These are phyloP conservation scores for Penicillium corylophilum DNA, from an alignment of 2,329 filamentous ascomycete species.

Conservation along the genomic window DNA sequence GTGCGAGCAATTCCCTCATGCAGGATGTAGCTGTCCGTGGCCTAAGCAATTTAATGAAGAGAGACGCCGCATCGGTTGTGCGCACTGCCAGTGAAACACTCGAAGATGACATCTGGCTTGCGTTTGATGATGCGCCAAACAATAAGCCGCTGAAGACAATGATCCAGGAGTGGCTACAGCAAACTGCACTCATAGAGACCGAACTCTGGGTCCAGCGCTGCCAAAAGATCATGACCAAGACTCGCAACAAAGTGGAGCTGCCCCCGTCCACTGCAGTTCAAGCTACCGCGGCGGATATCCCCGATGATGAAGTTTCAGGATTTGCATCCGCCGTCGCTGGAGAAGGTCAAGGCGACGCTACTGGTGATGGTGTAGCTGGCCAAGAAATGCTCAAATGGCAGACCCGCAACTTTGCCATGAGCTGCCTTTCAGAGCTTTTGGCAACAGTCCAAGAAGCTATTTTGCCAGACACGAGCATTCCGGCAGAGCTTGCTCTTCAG, in stretches of 20 bases:
- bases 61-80: constrained; percentile 80
- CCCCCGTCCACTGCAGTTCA: constrained; percentile 38
- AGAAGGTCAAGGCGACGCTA: constrained; percentile 57
- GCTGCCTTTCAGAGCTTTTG: constrained; percentile 81
- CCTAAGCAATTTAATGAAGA: constrained; percentile 91
- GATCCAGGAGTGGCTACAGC: constrained; percentile 87
- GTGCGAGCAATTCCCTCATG: constrained; percentile 66
- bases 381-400: constrained; percentile 95
- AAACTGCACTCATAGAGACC: constrained; percentile 79
- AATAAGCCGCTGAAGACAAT: constrained; percentile 83
- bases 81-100: constrained; percentile 72
- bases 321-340: constrained; percentile 75
- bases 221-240: constrained; percentile 86
- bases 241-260: constrained; percentile 62
- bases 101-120: constrained; percentile 89
- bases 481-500: constrained; percentile 76
- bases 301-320: constrained; percentile 94
- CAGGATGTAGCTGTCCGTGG: constrained; percentile 82
- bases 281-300: constrained; percentile 68
- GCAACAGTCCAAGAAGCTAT: constrained; percentile 75
- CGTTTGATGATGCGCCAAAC: constrained; percentile 72
- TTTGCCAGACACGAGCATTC: constrained; percentile 72
- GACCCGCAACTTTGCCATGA: constrained; percentile 89
- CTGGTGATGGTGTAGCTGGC: constrained; percentile 54
- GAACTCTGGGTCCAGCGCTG: constrained; percentile 84